Evolutionary conservation across 257 asterid genomes (phyloP), one percentile per base, ranked within the genome.

Genomic region (Eustoma russellianum): DNA sequence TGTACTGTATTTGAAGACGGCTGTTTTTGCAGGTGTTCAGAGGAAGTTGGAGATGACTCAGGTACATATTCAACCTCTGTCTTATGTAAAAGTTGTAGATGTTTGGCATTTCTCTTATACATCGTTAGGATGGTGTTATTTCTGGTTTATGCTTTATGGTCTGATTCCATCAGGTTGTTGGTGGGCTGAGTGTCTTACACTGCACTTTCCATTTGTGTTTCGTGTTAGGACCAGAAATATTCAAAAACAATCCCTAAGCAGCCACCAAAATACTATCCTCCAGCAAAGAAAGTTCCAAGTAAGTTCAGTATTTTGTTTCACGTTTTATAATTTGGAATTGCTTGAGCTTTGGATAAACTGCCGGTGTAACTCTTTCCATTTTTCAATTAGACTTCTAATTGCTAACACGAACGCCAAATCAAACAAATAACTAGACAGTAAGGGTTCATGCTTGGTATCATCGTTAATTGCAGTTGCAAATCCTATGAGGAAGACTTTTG

Each of bases 21-120:
- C 40, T 24, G 11, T 48, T 30, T 50, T 6, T 48, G 55, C 64
- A 85, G 95, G 84, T 59, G 93, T 78, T 30, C 96, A 79, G 60
- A 78, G 93, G 83, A 83, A 86, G 82, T 65, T 83, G 84, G 88
- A 83, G 70, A 62, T 79, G 90, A 38, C 70, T 67, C 85, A 77
- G 90, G 96, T 73, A 46, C n/a, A n/a, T n/a, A n/a, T 24, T 17
- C 12, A 4, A 7, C n/a, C 40, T 24, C 15, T n/a, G n/a, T 24
- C 43, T 41, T n/a, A 13, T 11, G 15, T 7, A 12, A 17, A 5
- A 12, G 24, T 30, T 50, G 2, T 2, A 33, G 44, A 6, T 19
- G 11, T 59, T 49, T 6, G n/a, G 19, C 10, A n/a, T n/a, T n/a
- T 2, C 3, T 24, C 30, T 4, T 24, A 2, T 24, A 4, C 30